These are phyloP conservation scores for Oxyria digyna DNA, from an alignment of 148 eudicot species.

Conservation along the genomic window DNA sequence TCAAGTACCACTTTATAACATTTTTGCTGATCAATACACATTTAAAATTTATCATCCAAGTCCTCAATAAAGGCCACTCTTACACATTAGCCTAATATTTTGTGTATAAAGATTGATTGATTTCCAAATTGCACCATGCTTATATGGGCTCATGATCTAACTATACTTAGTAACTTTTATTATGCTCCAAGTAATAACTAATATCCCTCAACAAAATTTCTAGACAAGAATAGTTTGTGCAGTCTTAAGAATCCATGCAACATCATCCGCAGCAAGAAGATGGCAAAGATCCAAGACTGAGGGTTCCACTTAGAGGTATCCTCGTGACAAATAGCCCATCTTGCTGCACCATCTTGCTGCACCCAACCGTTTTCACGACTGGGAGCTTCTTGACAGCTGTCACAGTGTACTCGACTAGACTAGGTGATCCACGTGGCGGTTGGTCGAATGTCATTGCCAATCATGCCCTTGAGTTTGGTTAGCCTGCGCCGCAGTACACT, in stretches of 20 bases:
- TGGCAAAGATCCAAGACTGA: constrained; percentile 24
- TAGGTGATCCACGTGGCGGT: neutral
- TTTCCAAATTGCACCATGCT: no score
- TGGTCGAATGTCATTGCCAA: neutral
- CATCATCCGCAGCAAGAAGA: constrained; percentile 27
- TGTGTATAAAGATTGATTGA: no score
- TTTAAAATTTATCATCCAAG: no score
- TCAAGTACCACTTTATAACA: no score
- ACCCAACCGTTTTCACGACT: neutral
- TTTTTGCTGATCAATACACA: no score
- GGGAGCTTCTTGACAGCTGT: neutral
- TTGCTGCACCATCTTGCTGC: constrained; percentile 19
- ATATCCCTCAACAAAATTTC: no score
- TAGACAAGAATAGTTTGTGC: neutral
- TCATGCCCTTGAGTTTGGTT: neutral
- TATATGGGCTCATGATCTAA: no score
- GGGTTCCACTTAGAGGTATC: constrained; percentile 29
- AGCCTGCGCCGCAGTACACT: neutral
- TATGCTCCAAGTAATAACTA: no score
- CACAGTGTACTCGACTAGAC: neutral
- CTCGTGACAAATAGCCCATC: constrained; percentile 20
- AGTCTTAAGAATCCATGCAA: constrained; percentile 21
- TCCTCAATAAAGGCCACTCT: no score
- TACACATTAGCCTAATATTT: no score
- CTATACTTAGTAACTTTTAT: no score